Conservation (phyloP, 129 eudicot genomes). For the Logfia minima region DNA sequence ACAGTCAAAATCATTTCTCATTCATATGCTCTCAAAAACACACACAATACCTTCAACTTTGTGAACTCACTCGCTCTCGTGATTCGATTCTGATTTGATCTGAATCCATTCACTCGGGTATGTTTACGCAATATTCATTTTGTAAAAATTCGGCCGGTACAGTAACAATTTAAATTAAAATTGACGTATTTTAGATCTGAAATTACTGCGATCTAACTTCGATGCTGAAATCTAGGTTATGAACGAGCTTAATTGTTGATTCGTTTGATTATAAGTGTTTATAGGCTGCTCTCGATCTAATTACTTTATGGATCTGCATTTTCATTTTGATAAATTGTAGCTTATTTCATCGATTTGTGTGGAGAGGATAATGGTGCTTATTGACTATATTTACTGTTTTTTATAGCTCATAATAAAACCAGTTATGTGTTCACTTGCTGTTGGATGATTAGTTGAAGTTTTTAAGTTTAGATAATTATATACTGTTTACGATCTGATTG, state of each 20-base stretch:
- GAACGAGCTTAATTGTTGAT: background rate
- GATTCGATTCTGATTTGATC: background rate
- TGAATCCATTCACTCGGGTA: background rate
- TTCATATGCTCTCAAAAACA: background rate
- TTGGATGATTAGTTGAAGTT: background rate
- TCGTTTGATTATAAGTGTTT: background rate
- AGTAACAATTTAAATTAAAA: too few relatives aligned
- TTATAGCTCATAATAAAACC: background rate
- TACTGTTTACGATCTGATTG: background rate
- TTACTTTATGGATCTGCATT: slow-evolving; percentile 40
- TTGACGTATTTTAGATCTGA: background rate
- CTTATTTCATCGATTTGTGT: background rate
- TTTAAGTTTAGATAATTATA: background rate
- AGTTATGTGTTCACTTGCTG: background rate
- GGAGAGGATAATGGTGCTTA: background rate
- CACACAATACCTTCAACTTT: background rate
- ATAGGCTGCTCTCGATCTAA: slow-evolving; percentile 31
- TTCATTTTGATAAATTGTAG: slow-evolving; percentile 6
- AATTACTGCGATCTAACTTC: slow-evolving; percentile 31
- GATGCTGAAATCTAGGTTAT: slow-evolving; percentile 16
- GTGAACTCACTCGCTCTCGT: background rate
- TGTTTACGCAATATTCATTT: background rate
- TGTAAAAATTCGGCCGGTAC: background rate
- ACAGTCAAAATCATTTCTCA: background rate
- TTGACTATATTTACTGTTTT: background rate